These are phyloP conservation scores for Trifolium dubium DNA, from an alignment of 306 rosid genomes.

Conservation along the genomic window DNA sequence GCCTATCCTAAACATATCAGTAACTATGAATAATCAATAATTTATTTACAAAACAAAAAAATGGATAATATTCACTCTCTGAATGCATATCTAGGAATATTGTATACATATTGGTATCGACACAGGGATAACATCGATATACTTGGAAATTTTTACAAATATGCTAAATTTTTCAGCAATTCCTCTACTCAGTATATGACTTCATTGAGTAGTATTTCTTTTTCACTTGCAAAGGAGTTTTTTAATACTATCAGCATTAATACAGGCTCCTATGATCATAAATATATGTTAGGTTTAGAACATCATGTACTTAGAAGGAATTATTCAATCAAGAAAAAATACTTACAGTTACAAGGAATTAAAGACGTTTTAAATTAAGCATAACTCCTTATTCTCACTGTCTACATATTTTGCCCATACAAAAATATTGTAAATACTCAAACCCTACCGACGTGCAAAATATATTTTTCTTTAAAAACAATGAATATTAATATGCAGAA, in stretches of 20 bases:
- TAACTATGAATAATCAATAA: no score
- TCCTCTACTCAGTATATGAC: neutral
- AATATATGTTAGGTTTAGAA: neutral
- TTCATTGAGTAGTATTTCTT: neutral
- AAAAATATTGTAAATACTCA: conserved; percentile 15
- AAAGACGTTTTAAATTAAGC: neutral
- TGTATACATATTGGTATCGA: no score
- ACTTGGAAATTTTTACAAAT: no score
- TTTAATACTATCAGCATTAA: conserved; percentile 11
- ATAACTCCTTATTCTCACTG: neutral
- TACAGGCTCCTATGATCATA: neutral
- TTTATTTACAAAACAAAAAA: no score
- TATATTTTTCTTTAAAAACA: neutral
- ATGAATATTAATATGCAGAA: conserved; percentile 27
- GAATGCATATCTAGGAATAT: no score
- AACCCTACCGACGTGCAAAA: conserved; percentile 7
- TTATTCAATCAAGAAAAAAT: conserved; percentile 4
- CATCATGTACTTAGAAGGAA: conserved; percentile 1
- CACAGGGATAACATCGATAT: no score
- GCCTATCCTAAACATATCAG: no score
- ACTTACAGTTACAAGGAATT: conserved; percentile 2
- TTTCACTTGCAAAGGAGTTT: neutral
- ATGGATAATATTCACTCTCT: no score
- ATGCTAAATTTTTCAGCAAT: neutral
- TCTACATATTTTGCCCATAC: conserved; percentile 6